Evolutionary conservation across 1,284 basidiomycete species (phyloP).

Genomic region (Fomitopsis palustris): DNA sequence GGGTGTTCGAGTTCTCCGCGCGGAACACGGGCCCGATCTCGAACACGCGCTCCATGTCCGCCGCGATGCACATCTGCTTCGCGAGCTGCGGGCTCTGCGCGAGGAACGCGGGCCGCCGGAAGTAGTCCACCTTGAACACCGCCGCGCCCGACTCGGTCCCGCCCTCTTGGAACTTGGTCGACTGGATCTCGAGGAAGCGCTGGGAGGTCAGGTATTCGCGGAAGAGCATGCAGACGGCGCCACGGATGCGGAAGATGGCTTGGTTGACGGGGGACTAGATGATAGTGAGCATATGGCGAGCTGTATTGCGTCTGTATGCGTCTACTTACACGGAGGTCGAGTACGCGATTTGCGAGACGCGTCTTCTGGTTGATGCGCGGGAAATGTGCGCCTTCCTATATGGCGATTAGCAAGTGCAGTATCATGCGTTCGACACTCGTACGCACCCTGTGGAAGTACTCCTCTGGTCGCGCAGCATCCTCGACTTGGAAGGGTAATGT

Average conservation of each 20-base stretch:
- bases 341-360: constrained; percentile 63
- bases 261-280: constrained; percentile 55
- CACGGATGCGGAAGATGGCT: constrained; percentile 67
- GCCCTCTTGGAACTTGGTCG: constrained; percentile 69
- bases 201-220: constrained; percentile 53
- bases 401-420: constrained; percentile 2
- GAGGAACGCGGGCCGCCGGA: constrained; percentile 61
- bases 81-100: constrained; percentile 71
- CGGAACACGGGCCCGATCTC: constrained; percentile 74
- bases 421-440: too few relatives aligned
- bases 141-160: constrained; percentile 66
- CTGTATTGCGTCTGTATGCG: neutral
- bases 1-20: constrained; percentile 72
- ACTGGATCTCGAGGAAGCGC: constrained; percentile 66
- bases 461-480: constrained; percentile 37
- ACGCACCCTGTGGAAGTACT: constrained; percentile 15
- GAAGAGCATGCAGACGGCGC: constrained; percentile 62
- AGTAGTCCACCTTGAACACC: constrained; percentile 76
- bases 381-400: constrained; percentile 32
- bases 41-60: constrained; percentile 69
- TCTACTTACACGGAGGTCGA: constrained; percentile 49
- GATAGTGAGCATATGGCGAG: neutral
- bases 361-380: constrained; percentile 51
- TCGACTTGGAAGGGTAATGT: constrained; percentile 32
- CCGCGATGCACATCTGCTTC: constrained; percentile 76